Evolutionary conservation across 202 grass and related monocot species (phyloP).

Genomic region (Zizania palustris): DNA sequence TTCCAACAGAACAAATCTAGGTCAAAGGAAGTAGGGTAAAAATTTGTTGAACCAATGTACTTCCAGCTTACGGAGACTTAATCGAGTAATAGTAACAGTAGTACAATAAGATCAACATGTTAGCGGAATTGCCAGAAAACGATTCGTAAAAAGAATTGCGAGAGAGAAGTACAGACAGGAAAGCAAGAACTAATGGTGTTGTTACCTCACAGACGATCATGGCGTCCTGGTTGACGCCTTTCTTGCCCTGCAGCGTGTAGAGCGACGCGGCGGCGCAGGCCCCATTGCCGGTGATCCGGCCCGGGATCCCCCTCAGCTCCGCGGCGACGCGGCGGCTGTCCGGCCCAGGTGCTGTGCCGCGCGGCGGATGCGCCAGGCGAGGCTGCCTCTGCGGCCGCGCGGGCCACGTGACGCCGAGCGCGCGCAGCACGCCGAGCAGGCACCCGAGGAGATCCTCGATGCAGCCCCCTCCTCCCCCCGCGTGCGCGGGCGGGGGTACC

Average conservation of each 20-base stretch:
- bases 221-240: slow-evolving; percentile 83
- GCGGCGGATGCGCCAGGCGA: slow-evolving; percentile 13
- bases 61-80: slow-evolving; percentile 43
- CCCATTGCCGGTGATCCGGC: slow-evolving; percentile 52
- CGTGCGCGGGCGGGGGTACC: slow-evolving; percentile 13
- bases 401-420: slow-evolving; percentile 56
- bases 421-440: slow-evolving; percentile 55
- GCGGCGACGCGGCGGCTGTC: neutral
- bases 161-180: neutral
- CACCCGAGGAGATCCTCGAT: slow-evolving; percentile 52
- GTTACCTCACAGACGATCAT: slow-evolving; percentile 78
- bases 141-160: neutral
- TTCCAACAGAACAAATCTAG: slow-evolving; percentile 29
- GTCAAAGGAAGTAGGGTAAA: slow-evolving; percentile 22
- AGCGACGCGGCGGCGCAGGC: slow-evolving; percentile 45
- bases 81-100: slow-evolving; percentile 27
- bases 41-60: neutral
- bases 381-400: slow-evolving; percentile 43
- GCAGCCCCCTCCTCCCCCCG: slow-evolving; percentile 21
- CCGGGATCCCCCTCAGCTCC: slow-evolving; percentile 24
- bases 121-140: slow-evolving; percentile 16
- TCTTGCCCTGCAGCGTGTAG: slow-evolving; percentile 74
- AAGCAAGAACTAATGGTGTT: neutral
- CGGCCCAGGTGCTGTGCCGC: slow-evolving; percentile 15
- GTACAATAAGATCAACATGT: slow-evolving; percentile 14